Conservation (phyloP, 257 asterid genomes). For the Solanum chilense region DNA sequence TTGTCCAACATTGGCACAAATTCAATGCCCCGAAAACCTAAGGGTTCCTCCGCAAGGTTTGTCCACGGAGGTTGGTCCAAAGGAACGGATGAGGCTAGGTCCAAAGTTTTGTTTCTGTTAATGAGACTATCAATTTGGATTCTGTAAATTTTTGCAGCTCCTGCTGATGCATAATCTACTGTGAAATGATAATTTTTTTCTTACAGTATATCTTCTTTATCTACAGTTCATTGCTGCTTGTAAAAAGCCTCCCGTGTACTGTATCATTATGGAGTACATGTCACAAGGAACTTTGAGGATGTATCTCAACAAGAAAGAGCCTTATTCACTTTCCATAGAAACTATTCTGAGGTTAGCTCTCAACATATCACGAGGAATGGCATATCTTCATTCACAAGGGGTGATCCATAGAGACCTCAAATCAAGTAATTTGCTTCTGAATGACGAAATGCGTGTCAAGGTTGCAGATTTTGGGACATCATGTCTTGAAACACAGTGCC, state of each 20-base stretch:
- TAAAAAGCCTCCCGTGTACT: conserved; percentile 63
- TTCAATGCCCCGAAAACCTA: too few relatives aligned
- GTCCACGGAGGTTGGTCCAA: not conserved
- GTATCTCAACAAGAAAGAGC: conserved; percentile 75
- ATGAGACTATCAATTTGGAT: not conserved
- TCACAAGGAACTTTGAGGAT: conserved; percentile 74
- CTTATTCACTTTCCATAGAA: conserved; percentile 51
- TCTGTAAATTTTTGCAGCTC: not conserved
- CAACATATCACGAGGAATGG: conserved; percentile 80
- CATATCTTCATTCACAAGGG: conserved; percentile 76
- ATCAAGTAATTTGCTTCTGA: conserved; percentile 71
- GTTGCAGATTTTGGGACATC: conserved; percentile 89
- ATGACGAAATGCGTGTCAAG: conserved; percentile 67
- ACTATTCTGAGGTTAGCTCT: conserved; percentile 57
- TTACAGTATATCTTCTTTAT: not conserved
- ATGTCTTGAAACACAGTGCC: conserved; percentile 61
- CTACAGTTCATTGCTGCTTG: conserved; percentile 70
- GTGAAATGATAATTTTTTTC: not conserved
- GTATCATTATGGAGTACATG: conserved; percentile 75
- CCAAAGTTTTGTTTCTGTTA: not conserved
- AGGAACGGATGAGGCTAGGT: not conserved
- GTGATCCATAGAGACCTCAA: conserved; percentile 88
- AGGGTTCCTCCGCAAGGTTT: too few relatives aligned
- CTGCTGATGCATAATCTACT: not conserved
- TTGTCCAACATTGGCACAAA: not conserved